phyloP scores from a whole-genome alignment of 441 rosid genomes.

The Gossypium gossypioides region DNA sequence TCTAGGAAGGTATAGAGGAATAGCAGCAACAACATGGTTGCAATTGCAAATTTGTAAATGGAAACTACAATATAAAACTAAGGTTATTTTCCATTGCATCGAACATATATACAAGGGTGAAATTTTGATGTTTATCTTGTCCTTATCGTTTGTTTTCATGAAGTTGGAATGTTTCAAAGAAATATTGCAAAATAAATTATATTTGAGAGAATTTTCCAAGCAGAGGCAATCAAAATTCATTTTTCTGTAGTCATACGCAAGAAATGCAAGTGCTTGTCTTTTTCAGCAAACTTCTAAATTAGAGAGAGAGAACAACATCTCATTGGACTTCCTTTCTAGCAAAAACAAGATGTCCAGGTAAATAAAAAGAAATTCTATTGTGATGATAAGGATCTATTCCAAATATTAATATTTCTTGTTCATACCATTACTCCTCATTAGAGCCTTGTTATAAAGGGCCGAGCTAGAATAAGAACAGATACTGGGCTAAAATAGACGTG shows the following conservation, averaged over 20 bases:
- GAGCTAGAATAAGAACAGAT: too few species aligned
- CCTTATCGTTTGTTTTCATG: not conserved
- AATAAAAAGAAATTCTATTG: not conserved
- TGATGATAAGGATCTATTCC: not conserved
- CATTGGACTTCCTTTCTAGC: not conserved
- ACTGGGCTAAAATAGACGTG: too few species aligned
- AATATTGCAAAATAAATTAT: not conserved
- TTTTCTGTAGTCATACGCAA: not conserved
- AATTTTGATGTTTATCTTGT: not conserved
- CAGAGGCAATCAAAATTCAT: constrained; percentile 6
- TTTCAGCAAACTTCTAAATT: not conserved
- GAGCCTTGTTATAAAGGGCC: too few species aligned
- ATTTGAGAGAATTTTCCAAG: not conserved
- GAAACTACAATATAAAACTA: not conserved
- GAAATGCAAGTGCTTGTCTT: constrained; percentile 13
- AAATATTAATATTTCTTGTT: too few species aligned
- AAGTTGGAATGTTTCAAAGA: not conserved
- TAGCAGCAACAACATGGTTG: constrained; percentile 12
- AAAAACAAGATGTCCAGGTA: not conserved
- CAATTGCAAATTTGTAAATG: not conserved
- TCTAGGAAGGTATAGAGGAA: constrained; percentile 8
- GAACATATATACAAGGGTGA: not conserved
- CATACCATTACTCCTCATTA: too few species aligned
- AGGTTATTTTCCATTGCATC: not conserved
- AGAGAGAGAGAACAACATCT: not conserved